phyloP scores from a whole-genome alignment of 192 early-diverging fungal genomes.

The Linnemannia schmuckeri region DNA sequence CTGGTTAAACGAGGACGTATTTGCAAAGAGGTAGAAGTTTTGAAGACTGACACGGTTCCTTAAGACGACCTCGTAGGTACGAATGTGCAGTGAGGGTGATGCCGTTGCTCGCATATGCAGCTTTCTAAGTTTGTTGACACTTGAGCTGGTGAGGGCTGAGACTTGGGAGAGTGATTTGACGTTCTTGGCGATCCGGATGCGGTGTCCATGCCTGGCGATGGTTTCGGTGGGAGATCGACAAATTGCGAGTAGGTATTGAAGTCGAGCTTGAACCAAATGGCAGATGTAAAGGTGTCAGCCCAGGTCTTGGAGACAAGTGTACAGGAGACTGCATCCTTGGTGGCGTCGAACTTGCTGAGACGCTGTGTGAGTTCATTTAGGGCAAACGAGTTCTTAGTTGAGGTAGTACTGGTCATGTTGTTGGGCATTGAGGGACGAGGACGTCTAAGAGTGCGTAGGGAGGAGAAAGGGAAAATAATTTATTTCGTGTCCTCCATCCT shows the following conservation, averaged over 20 bases:
- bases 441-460: too few relatives aligned
- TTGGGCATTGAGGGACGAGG: too few relatives aligned
- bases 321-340: neutral
- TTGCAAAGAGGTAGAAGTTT: too few relatives aligned
- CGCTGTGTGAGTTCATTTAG: neutral
- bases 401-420: neutral
- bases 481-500: too few relatives aligned
- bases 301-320: neutral
- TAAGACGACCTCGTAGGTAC: too few relatives aligned
- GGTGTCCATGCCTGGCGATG: constrained; percentile 10
- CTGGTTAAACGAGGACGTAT: too few relatives aligned
- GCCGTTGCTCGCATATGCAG: neutral
- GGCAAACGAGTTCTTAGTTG: neutral
- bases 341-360: neutral
- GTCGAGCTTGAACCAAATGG: constrained; percentile 9
- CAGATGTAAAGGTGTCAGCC: neutral
- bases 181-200: constrained; percentile 11
- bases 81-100: too few relatives aligned
- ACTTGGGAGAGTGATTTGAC: neutral
- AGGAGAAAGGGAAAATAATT: too few relatives aligned
- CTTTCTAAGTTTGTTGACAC: neutral
- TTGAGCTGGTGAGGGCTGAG: neutral
- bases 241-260: neutral
- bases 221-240: neutral
- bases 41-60: too few relatives aligned